Percentiles rank a stretch among this genome's conserved stretches.
Conservation (phyloP, 164 flowering plant species). For the Malania oleifera region DNA sequence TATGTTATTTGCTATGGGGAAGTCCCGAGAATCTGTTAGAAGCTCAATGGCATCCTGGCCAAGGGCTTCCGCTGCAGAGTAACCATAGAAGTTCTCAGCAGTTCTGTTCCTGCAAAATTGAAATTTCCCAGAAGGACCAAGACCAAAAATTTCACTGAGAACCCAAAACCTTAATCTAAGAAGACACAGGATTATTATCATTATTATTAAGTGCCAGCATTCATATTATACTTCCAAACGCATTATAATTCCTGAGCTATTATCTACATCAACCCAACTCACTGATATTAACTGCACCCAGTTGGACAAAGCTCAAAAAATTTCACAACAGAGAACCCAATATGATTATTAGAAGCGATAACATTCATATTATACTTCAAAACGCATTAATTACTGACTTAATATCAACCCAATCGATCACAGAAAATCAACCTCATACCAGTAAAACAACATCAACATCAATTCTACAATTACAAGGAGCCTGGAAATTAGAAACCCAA, state of each 20-base stretch:
- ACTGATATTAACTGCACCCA: too few species aligned
- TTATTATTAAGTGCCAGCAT: neutral
- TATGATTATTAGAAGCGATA: too few species aligned
- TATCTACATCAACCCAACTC: too few species aligned
- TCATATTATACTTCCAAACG: too few species aligned
- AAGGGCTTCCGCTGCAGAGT: conserved; percentile 71
- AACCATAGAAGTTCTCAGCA: conserved; percentile 85
- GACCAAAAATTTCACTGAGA: neutral
- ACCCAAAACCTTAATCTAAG: neutral
- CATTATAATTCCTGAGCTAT: too few species aligned
- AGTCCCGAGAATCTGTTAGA: conserved; percentile 48
- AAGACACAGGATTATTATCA: neutral
- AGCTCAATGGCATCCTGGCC: conserved; percentile 65
- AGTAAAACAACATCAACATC: neutral
- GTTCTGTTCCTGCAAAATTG: conserved; percentile 63
- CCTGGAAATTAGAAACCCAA: neutral
- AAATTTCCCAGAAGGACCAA: conserved; percentile 5
- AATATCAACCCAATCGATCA: too few species aligned
- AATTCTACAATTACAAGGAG: neutral
- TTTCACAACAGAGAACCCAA: too few species aligned
- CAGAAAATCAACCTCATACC: too few species aligned
- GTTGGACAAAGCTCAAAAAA: too few species aligned
- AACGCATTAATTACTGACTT: too few species aligned
- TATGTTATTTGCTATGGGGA: conserved; percentile 37
- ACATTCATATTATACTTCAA: too few species aligned